Evolutionary conservation across 2,329 filamentous ascomycete genomes (phyloP).

Genomic region (Incumbomyces lentus): DNA sequence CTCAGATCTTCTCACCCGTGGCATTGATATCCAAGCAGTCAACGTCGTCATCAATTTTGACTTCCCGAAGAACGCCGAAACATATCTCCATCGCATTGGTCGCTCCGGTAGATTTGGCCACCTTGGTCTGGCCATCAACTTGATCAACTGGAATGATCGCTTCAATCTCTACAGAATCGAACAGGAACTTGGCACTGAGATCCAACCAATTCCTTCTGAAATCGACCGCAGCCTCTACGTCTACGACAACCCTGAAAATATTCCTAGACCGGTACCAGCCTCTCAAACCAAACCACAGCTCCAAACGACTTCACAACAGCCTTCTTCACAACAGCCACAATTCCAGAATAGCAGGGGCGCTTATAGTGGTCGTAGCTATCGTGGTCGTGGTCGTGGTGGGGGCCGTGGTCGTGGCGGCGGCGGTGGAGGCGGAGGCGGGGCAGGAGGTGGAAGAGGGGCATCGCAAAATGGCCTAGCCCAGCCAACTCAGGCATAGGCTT

Average conservation of each 20-base stretch:
- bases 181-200: constrained; percentile 92
- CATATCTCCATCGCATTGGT: constrained; percentile 95
- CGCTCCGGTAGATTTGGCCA: constrained; percentile 95
- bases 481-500: constrained; percentile 8
- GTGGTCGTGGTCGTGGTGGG: constrained; percentile 35
- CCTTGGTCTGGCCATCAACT: constrained; percentile 91
- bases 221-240: constrained; percentile 99
- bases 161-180: constrained; percentile 99
- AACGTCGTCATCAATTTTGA: constrained; percentile 99
- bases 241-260: constrained; percentile 90
- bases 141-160: constrained; percentile 98
- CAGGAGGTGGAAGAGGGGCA: constrained; percentile 22
- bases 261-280: constrained; percentile 60
- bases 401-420: constrained; percentile 33
- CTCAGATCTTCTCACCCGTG: constrained; percentile 91
- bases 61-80: constrained; percentile 98
- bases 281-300: constrained; percentile 20
- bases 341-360: constrained; percentile 28
- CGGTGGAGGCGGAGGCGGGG: constrained; percentile 34
- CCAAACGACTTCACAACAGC: constrained; percentile 21
- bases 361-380: constrained; percentile 28
- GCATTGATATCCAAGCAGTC: constrained; percentile 98
- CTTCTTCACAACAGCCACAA: constrained; percentile 26
- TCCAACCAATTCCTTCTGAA: constrained; percentile 82
- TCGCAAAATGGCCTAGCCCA: constrained; percentile 4